Percentiles rank a stretch among this genome's conserved stretches.
These are phyloP conservation scores for Zygnema cylindricum DNA, from an alignment of 139 green algal species.

Conservation along the genomic window DNA sequence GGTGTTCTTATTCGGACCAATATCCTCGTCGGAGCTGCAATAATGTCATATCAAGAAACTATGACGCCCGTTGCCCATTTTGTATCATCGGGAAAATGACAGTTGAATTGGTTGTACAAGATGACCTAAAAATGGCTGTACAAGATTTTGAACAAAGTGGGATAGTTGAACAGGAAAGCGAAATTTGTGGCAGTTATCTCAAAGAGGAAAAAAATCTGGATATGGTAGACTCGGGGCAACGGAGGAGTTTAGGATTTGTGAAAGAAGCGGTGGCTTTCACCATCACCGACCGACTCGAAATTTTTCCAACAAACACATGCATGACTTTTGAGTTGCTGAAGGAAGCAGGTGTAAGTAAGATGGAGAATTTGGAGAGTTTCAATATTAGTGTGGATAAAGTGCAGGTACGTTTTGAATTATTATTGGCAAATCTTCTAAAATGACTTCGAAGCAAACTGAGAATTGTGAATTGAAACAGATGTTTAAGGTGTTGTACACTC, in stretches of 20 bases:
- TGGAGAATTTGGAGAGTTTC: neutral
- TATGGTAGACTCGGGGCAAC: no score
- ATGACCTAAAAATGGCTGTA: neutral
- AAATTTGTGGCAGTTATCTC: neutral
- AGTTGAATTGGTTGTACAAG: neutral
- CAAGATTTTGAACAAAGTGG: neutral
- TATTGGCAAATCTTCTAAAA: no score
- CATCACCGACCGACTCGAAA: neutral
- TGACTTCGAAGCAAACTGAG: no score
- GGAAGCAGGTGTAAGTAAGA: neutral
- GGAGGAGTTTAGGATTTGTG: neutral
- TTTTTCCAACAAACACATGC: neutral
- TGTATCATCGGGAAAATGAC: neutral
- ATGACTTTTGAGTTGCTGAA: neutral
- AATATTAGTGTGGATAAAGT: neutral
- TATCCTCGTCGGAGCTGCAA: neutral
- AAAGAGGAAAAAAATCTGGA: neutral
- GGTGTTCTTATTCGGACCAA: neutral
- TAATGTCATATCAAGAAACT: neutral
- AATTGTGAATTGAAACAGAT: no score
- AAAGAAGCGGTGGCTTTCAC: neutral
- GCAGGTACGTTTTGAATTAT: neutral
- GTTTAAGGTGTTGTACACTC: no score
- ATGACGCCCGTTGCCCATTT: neutral
- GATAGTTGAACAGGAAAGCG: neutral